Evolutionary conservation across 148 eudicot species (phyloP).

Genomic region (Limonium bicolor): DNA sequence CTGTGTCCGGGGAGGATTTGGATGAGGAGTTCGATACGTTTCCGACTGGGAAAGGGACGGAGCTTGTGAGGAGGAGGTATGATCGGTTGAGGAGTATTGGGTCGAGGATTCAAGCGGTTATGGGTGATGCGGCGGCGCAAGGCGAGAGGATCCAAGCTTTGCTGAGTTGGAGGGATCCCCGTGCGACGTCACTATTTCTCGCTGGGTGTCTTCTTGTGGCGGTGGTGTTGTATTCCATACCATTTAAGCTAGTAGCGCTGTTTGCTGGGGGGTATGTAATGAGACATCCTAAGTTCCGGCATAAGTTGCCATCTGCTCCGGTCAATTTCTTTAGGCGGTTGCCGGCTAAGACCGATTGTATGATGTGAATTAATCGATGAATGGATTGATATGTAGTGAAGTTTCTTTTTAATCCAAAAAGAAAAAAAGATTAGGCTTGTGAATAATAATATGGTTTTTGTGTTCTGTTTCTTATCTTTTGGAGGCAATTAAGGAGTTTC

Average conservation of each 20-base stretch:
- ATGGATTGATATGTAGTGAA: too few relatives aligned
- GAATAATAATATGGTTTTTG: too few relatives aligned
- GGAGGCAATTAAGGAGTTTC: too few relatives aligned
- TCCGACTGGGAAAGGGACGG: conserved; percentile 33
- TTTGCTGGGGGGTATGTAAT: conserved; percentile 35
- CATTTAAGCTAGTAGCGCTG: conserved; percentile 34
- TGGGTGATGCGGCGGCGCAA: conserved; percentile 69
- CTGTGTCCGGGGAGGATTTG: conserved; percentile 41
- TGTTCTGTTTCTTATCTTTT: too few relatives aligned
- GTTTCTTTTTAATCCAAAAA: too few relatives aligned
- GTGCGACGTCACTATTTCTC: conserved; percentile 50
- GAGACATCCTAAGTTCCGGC: conserved; percentile 75
- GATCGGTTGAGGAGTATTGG: conserved; percentile 59
- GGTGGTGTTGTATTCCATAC: conserved; percentile 34
- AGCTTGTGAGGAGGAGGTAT: conserved; percentile 47
- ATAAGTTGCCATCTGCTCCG: conserved; percentile 44
- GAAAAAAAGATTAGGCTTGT: too few relatives aligned
- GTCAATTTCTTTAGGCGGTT: conserved; percentile 59
- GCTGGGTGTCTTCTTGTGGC: conserved; percentile 53
- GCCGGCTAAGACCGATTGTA: conserved; percentile 62
- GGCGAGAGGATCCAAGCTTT: conserved; percentile 66
- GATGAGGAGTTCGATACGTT: conserved; percentile 74
- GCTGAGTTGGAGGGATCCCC: conserved; percentile 77
- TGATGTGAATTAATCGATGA: too few relatives aligned
- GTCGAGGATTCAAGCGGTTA: conserved; percentile 47